Base-by-base conservation (phyloP, 2,329 filamentous ascomycete genomes). In the Pseudopithomyces maydicus region DNA sequence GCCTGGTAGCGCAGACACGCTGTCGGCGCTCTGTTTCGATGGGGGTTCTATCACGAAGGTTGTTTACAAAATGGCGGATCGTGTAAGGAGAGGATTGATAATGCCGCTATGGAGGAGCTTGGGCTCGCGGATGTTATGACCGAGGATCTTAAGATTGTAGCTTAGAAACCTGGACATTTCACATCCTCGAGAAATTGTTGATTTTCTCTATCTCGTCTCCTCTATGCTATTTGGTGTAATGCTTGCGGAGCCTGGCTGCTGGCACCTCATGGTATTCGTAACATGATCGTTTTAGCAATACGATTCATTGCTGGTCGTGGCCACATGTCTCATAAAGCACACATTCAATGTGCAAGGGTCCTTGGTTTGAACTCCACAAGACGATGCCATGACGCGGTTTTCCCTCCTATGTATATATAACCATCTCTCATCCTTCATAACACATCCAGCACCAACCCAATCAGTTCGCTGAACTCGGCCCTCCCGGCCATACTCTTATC, bases 401-500 rank as follows among this genome's bases (percentile, higher is more conserved):
- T 8, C 8, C 5, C 8, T 29, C 26, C 5, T 29, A 29, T 29
- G 8, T 29, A 29, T 29, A 29, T 29, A 29, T 29, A 5, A 29
- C 8, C 26, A 8, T 8, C 19, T 17, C 11, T n/a, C 6, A n/a
- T 20, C 12, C 17, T 14, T 73, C 62, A 77, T 47, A 77, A 56
- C 7, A 74, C 68, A 38, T 66, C 65, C 57, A 80, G 73, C 33
- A 76, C 77, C 59, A 81, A 65, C 44, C 71, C 74, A 52, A 81
- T 73, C 52, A 82, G 55, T 54, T 78, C 73, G 17, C 76, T 75
- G 65, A 79, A 82, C 33, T 74, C 77, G 44, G 73, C 69, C 52
- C 77, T 71, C 3, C 69, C 74, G 61, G 88, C 85, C 45, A 87
- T 77, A 32, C 72, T 74, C 53, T 79, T 80, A 44, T 83, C 79